Base-by-base conservation (phyloP, 225 moss, liverwort and hornwort genomes). In the Ulota crispa region DNA sequence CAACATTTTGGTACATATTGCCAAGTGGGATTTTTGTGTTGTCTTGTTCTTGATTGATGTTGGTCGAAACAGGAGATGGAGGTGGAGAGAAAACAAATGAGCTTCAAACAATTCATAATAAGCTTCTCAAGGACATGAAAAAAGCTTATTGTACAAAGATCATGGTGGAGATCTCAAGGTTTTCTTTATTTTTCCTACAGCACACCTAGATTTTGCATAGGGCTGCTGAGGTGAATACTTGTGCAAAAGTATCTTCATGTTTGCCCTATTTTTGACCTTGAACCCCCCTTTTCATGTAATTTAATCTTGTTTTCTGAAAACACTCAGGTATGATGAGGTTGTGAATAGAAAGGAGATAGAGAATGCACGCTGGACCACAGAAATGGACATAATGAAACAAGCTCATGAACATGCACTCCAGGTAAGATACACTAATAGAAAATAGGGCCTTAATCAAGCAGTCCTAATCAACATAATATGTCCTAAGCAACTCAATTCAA, bases 81-180 rank as follows among this genome's bases (percentile, higher is more conserved):
- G 72, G 81, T 86, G 81, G 94, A 94, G 70, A 87, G 82, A 24
- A 92, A 92, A 80, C 87, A 79, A 87, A 86, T 68, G 83, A 91
- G 37, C 72, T 86, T 52, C 90, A 93, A 72, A 75, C 81, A 9
- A 90, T 89, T 63, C 93, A 94, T 77, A 82, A 79, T 53, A 81
- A 86, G 36, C 82, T 87, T 56, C 79, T 93, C 15, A 84, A 83
- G 64, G 92, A 96, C 72, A 92, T 96, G 92, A 93, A 96, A 80
- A 93, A 92, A 67, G 90, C 89, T 36, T 96, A 93, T 53, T 79
- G 87, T 45, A 94, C 87, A 27, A 94, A 93, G 75, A 93, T 93
- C 85, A 72, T 94, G 73, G 82, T 94, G 45, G 95, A 94, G 81
- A 89, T 92, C 76, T 85, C 91, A 82, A 96, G 95, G 95, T 93